These are phyloP conservation scores for Arabidopsis suecica DNA, from an alignment of 345 rosid species.

Conservation along the genomic window DNA sequence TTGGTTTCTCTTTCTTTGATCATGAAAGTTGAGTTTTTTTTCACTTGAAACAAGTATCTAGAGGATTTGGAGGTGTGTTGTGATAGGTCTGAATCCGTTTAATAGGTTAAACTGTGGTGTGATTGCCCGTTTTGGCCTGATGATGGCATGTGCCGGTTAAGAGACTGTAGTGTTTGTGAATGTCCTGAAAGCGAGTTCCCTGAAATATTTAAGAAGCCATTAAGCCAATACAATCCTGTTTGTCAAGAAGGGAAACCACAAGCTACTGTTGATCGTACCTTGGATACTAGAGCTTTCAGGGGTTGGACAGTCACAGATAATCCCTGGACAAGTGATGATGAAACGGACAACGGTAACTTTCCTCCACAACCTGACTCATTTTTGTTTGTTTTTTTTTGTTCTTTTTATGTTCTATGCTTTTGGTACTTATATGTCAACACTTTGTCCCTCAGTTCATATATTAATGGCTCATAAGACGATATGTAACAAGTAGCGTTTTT, in stretches of 20 bases:
- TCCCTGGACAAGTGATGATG: slow-evolving; percentile 97
- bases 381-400: neutral
- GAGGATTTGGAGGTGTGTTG: slow-evolving; percentile 12
- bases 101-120: slow-evolving; percentile 93
- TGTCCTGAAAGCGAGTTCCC: slow-evolving; percentile 97
- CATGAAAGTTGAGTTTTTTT: neutral
- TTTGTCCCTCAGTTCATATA: slow-evolving; percentile 9
- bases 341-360: slow-evolving; percentile 80
- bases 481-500: neutral
- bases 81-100: slow-evolving; percentile 25
- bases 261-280: slow-evolving; percentile 85
- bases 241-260: slow-evolving; percentile 98
- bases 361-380: neutral
- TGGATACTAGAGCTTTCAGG: slow-evolving; percentile 74
- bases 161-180: slow-evolving; percentile 97
- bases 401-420: slow-evolving; percentile 1
- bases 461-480: neutral
- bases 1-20: slow-evolving; percentile 35
- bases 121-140: slow-evolving; percentile 98
- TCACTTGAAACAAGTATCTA: neutral
- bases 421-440: slow-evolving; percentile 14
- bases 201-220: slow-evolving; percentile 70
- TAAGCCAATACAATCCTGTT: slow-evolving; percentile 62
- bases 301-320: slow-evolving; percentile 93
- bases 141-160: slow-evolving; percentile 91